These are phyloP conservation scores for Lasiodiplodia sp. DNA, from an alignment of 2,329 filamentous ascomycete genomes.

Conservation along the genomic window DNA sequence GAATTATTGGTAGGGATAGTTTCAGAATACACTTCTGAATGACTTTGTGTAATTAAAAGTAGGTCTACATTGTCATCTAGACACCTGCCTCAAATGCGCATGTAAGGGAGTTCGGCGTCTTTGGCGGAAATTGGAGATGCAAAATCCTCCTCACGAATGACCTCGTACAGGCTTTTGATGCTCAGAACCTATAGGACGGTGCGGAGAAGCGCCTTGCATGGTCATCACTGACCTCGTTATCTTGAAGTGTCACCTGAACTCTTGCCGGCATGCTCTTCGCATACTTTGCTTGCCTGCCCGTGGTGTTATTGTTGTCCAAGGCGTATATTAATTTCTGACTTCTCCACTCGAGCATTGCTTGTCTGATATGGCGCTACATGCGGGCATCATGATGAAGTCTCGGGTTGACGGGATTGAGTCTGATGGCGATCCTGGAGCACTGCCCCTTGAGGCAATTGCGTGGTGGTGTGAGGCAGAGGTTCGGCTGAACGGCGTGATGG, in stretches of 20 bases:
- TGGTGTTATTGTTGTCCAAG: neutral
- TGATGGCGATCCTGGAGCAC: neutral
- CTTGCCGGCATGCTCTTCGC: neutral
- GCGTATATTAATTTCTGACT: neutral
- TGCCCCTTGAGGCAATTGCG: neutral
- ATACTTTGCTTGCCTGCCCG: neutral
- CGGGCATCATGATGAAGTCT: neutral
- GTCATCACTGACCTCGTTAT: neutral
- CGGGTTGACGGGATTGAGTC: neutral
- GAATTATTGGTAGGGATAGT: too few species aligned
- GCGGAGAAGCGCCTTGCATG: neutral
- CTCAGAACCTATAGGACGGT: neutral
- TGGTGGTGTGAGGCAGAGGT: constrained; percentile 2
- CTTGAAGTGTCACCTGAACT: neutral
- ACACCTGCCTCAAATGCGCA: neutral
- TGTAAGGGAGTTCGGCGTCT: too few species aligned
- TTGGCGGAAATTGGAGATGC: too few species aligned
- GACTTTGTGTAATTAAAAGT: too few species aligned
- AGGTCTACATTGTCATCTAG: neutral
- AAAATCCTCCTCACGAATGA: neutral
- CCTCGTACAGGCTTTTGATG: neutral
- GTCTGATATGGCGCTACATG: neutral
- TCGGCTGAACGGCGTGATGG: neutral
- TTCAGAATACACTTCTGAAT: too few species aligned
- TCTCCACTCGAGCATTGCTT: neutral